These are phyloP conservation scores for Rhizopogon salebrosus DNA, from an alignment of 768 basidiomycete genomes.

Conservation along the genomic window DNA sequence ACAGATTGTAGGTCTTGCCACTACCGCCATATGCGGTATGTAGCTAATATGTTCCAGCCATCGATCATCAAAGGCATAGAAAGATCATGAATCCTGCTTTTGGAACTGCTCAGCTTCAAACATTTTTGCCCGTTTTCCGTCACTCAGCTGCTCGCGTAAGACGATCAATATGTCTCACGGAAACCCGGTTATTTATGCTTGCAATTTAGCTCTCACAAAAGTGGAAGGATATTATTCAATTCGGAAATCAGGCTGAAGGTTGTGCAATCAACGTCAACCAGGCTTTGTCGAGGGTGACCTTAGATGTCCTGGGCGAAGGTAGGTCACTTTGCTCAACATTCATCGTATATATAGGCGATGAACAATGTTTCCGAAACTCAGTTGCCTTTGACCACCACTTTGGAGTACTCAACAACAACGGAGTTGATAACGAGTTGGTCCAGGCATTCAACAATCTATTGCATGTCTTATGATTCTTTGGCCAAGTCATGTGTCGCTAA, in stretches of 20 bases:
- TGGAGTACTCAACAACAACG: constrained; percentile 11
- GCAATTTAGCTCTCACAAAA: constrained; percentile 14
- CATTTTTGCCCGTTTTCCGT: constrained; percentile 22
- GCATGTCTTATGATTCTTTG: constrained; percentile 1
- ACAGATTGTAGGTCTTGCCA: constrained; percentile 10
- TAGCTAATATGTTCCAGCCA: constrained; percentile 6
- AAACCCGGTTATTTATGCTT: neutral
- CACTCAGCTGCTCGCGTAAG: constrained; percentile 13
- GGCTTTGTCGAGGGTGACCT: constrained; percentile 18
- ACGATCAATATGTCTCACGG: neutral
- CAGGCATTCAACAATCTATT: constrained; percentile 14
- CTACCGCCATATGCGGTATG: neutral
- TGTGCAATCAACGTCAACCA: constrained; percentile 13
- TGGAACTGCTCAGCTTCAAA: constrained; percentile 16
- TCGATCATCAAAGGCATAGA: constrained; percentile 22
- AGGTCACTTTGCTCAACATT: neutral
- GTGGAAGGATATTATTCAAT: constrained; percentile 18
- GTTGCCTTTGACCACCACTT: constrained; percentile 21
- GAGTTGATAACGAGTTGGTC: constrained; percentile 8
- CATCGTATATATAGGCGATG: neutral
- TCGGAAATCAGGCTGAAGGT: constrained; percentile 1
- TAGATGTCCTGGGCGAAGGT: constrained; percentile 27
- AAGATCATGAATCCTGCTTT: constrained; percentile 27
- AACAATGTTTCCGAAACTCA: neutral
- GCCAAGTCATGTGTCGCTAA: neutral